phyloP scores from a whole-genome alignment of 1,284 basidiomycete genomes.

The Melampsora larici-populina region DNA sequence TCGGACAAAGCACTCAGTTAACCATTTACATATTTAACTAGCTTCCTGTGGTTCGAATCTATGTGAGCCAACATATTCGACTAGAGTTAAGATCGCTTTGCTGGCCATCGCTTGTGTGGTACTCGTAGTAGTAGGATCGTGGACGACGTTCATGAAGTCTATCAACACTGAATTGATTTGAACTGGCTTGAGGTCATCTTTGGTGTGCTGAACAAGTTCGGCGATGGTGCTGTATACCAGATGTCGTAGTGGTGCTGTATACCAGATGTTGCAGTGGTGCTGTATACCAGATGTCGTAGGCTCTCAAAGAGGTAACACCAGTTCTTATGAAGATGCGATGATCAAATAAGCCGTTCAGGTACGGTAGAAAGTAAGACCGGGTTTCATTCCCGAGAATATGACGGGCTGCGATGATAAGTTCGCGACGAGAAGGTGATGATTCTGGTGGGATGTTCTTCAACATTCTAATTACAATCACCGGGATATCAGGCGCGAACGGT shows the following conservation, averaged over 20 bases:
- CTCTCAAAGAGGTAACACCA: conserved; percentile 75
- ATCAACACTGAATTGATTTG: conserved; percentile 79
- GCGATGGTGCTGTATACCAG: conserved; percentile 84
- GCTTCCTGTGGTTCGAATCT: conserved; percentile 39
- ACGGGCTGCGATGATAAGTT: conserved; percentile 86
- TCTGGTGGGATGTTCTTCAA: conserved; percentile 91
- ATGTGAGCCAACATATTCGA: conserved; percentile 76
- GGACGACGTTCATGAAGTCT: conserved; percentile 81
- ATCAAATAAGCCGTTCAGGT: conserved; percentile 85
- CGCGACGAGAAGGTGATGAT: conserved; percentile 59
- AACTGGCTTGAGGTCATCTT: conserved; percentile 71
- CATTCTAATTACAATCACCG: conserved; percentile 76
- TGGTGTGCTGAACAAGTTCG: conserved; percentile 88
- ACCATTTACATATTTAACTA: conserved; percentile 50
- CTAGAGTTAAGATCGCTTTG: conserved; percentile 85
- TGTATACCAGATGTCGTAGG: too few relatives aligned
- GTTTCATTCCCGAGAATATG: conserved; percentile 82
- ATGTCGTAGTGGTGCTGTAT: too few relatives aligned
- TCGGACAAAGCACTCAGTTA: conserved; percentile 81
- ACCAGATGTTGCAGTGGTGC: too few relatives aligned
- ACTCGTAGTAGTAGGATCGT: conserved; percentile 78
- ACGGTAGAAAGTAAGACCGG: conserved; percentile 73
- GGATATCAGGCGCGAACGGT: conserved; percentile 75
- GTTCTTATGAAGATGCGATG: conserved; percentile 87
- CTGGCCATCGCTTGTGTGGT: conserved; percentile 86